A percentile compares a stretch with the other conserved stretches of the same genome.
Conservation (phyloP, 768 basidiomycete species). For the Nidula microcarpa region DNA sequence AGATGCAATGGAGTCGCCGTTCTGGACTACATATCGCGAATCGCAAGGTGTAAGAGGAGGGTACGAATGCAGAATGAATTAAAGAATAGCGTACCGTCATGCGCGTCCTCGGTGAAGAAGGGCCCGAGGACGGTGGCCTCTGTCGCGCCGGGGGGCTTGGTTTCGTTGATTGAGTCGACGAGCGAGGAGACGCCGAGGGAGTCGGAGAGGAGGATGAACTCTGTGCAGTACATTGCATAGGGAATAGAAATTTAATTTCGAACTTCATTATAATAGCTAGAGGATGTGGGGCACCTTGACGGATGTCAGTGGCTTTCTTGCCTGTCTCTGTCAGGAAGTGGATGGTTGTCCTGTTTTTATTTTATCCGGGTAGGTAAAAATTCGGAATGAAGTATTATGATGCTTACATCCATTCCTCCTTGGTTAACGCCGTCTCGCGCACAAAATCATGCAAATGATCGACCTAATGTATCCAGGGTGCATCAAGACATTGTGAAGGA, state of each 20-base stretch:
- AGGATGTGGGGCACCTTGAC: conserved; percentile 38
- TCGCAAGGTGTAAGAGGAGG: not conserved
- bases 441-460: conserved; percentile 75
- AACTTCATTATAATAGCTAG: not conserved
- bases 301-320: conserved; percentile 66
- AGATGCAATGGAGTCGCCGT: conserved; percentile 77
- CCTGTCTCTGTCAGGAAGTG: conserved; percentile 76
- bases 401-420: conserved; percentile 78
- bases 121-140: conserved; percentile 80
- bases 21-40: conserved; percentile 38
- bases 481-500: not conserved
- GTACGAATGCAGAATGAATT: not conserved
- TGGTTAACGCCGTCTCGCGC: conserved; percentile 70
- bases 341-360: conserved; percentile 46
- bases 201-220: conserved; percentile 87
- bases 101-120: conserved; percentile 77
- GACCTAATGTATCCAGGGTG: conserved; percentile 29
- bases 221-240: conserved; percentile 26
- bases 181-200: conserved; percentile 74
- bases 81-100: conserved; percentile 46
- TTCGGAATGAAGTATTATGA: not conserved
- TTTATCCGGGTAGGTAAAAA: not conserved
- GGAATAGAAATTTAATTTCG: not conserved
- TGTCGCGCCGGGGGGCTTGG: conserved; percentile 57
- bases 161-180: conserved; percentile 73